Percentiles rank a stretch among this genome's conserved stretches.
phyloP scores from a whole-genome alignment of 2,329 filamentous ascomycete species.

The Cadophora gregata region DNA sequence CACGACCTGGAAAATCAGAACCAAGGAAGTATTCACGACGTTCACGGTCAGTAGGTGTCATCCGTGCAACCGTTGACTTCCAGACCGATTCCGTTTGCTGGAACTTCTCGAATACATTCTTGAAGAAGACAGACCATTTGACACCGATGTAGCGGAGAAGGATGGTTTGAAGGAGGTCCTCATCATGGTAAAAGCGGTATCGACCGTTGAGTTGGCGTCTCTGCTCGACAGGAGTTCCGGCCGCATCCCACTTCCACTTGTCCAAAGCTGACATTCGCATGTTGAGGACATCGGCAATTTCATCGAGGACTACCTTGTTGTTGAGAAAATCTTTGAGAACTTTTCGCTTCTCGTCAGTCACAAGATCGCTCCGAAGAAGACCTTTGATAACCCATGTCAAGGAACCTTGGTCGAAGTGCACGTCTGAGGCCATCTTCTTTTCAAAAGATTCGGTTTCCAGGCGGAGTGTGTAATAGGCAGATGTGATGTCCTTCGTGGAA shows the following conservation, averaged over 20 bases:
- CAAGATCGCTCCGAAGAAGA: constrained; percentile 55
- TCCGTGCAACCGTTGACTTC: constrained; percentile 37
- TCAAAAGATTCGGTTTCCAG: constrained; percentile 47
- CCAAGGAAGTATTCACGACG: constrained; percentile 53
- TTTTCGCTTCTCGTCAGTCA: constrained; percentile 56
- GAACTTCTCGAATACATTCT: constrained; percentile 44
- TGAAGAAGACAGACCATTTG: constrained; percentile 55
- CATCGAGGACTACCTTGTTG: constrained; percentile 55
- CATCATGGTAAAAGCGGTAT: constrained; percentile 64
- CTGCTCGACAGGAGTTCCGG: constrained; percentile 54
- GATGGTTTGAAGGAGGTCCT: constrained; percentile 60
- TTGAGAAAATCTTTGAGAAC: constrained; percentile 56
- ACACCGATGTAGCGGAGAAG: constrained; percentile 59
- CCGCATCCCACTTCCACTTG: constrained; percentile 56
- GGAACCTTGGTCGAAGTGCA: constrained; percentile 48
- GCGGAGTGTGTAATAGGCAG: constrained; percentile 50
- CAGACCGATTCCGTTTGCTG: constrained; percentile 24
- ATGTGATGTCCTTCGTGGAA: constrained; percentile 46
- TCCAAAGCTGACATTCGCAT: constrained; percentile 58
- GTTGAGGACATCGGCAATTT: constrained; percentile 62
- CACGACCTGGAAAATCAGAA: constrained; percentile 24
- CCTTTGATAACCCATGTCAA: constrained; percentile 54
- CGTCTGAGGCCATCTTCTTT: constrained; percentile 18
- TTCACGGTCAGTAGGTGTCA: constrained; percentile 47
- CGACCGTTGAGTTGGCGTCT: constrained; percentile 61